A percentile compares a stretch with the other conserved stretches of the same genome.
Evolutionary conservation across 352 stramenopile genomes (phyloP).

Genomic region (Phytopythium delawarense): DNA sequence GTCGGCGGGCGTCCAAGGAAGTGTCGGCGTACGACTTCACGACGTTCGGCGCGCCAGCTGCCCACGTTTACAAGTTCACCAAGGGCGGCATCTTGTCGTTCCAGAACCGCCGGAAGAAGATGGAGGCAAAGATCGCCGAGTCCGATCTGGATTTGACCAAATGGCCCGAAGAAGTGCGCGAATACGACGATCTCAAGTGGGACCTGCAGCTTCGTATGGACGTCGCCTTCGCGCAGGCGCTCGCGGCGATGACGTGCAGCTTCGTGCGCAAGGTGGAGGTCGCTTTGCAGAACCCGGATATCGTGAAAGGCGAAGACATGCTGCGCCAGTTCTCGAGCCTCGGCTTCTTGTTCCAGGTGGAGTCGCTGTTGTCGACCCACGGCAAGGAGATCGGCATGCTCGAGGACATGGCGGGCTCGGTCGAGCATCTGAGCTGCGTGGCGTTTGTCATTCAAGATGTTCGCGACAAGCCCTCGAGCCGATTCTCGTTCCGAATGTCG

Average conservation of each 20-base stretch:
- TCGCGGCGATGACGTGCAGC: conserved; percentile 65
- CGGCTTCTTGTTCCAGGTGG: conserved; percentile 87
- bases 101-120: conserved; percentile 75
- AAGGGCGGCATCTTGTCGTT: conserved; percentile 82
- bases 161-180: conserved; percentile 75
- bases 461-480: conserved; percentile 78
- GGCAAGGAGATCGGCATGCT: conserved; percentile 97
- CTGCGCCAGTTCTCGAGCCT: conserved; percentile 79
- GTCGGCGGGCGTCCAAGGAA: conserved; percentile 69
- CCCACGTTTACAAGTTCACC: conserved; percentile 87
- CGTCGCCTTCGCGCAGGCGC: conserved; percentile 67
- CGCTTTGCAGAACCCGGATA: conserved; percentile 73
- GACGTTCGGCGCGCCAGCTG: conserved; percentile 74
- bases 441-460: conserved; percentile 86
- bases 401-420: conserved; percentile 83
- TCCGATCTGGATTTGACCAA: conserved; percentile 66
- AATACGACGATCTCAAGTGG: conserved; percentile 85
- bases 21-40: conserved; percentile 84
- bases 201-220: conserved; percentile 85
- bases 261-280: conserved; percentile 88
- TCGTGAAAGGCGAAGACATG: conserved; percentile 72
- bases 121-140: conserved; percentile 70
- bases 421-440: conserved; percentile 81
- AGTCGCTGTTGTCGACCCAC: conserved; percentile 93
- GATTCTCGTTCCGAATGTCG: conserved; percentile 86